These are phyloP conservation scores for Pseudopyricularia cyperi DNA, from an alignment of 2,329 filamentous ascomycete species.

Conservation along the genomic window DNA sequence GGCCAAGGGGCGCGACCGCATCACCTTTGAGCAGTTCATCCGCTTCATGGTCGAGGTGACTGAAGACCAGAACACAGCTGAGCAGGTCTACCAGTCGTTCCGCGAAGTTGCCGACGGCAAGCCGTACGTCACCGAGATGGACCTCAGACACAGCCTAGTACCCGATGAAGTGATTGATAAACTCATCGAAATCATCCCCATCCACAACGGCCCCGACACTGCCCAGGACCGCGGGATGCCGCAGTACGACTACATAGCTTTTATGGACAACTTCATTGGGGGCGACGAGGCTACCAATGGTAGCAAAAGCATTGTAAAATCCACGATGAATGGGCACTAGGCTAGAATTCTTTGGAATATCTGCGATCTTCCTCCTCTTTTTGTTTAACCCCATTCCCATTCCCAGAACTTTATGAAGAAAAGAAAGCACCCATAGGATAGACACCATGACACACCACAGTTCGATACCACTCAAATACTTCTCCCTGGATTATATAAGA, in stretches of 20 bases:
- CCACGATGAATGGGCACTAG: neutral
- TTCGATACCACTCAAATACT: neutral
- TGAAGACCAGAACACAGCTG: conserved; percentile 95
- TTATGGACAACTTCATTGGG: conserved; percentile 79
- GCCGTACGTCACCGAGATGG: conserved; percentile 96
- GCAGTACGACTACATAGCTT: conserved; percentile 93
- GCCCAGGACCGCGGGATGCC: conserved; percentile 70
- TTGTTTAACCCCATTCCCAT: neutral
- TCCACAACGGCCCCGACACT: conserved; percentile 70
- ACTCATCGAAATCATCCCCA: conserved; percentile 74
- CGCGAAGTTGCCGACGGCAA: conserved; percentile 95
- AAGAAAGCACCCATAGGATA: neutral
- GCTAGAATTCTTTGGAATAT: neutral
- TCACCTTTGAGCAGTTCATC: conserved; percentile 98
- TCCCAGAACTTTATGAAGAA: neutral
- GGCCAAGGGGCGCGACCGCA: conserved; percentile 63
- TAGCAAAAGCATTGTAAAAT: neutral
- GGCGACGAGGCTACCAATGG: conserved; percentile 14
- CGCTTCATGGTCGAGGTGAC: conserved; percentile 99
- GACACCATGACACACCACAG: neutral
- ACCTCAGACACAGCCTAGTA: conserved; percentile 85
- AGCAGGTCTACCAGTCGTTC: conserved; percentile 98
- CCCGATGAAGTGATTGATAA: conserved; percentile 96
- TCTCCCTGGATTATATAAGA: neutral
- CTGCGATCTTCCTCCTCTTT: neutral